Base-by-base conservation (phyloP, 768 basidiomycete genomes). In the Sporobolomyces phaffii region DNA sequence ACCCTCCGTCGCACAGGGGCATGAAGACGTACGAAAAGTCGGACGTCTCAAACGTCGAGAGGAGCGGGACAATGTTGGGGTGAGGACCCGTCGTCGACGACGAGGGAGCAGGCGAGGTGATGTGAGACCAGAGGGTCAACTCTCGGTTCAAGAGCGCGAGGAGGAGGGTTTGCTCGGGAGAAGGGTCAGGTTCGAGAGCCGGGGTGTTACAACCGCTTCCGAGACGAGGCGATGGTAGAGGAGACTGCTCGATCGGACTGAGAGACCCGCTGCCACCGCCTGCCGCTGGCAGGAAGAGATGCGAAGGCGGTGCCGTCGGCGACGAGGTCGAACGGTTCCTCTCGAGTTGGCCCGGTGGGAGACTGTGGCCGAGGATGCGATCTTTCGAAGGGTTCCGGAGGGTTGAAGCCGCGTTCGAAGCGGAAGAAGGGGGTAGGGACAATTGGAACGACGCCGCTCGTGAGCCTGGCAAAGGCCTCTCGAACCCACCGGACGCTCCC, bases 31-130 rank as follows among this genome's bases (percentile, higher is more conserved):
- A 91, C 73, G 87, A 85, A 57, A 87, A 85, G 64, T 83, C 83
- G 47, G 81, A 68, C 0, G 84, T 83, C 72, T 86, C 83, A 58
- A 82, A 78, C 22, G 79, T 79, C 47, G 84, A 81, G 76, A 92
- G 90, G 48, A 94, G 84, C 15, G 91, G 91, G 20, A 96, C 83
- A 68, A 92, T 83, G 73, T 92, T 86, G 75, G 91, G 89, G 76
- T 93, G 29, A 62, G 56, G 3, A 52, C 5, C 72, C 91, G 49
- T 48, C 51, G 26, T 50, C 20, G 28, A 63, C 41, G 40, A 50
- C 33, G 28, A 58, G 49, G 34, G 59, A 66, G 11, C 24, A 40
- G 61, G 34, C n/a, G 26, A 9, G 38, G 51, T 47, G n/a, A 62
- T 48, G 33, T 49, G 63, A 3, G 40, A 22, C 60, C 64, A 48